Conservation (phyloP, 2,329 filamentous ascomycete genomes). For the Ramularia endophylla region DNA sequence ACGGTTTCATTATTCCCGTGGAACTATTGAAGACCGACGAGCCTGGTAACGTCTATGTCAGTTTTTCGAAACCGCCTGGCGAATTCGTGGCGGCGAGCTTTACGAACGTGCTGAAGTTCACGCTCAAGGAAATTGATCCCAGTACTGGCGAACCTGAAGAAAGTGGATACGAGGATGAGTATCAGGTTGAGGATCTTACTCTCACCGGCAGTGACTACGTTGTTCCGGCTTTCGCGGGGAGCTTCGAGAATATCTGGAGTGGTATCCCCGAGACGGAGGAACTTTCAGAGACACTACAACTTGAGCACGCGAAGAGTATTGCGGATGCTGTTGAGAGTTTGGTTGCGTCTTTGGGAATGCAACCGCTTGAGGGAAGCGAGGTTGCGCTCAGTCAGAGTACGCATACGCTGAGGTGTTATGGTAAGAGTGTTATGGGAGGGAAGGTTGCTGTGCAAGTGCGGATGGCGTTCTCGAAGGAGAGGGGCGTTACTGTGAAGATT, state of each 20-base stretch:
- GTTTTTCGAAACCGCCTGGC: conserved; percentile 77
- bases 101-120: conserved; percentile 92
- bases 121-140: conserved; percentile 95
- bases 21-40: conserved; percentile 77
- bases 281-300: conserved; percentile 82
- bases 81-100: conserved; percentile 75
- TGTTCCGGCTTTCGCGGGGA: conserved; percentile 85
- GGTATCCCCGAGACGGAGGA: conserved; percentile 68
- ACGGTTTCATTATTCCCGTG: conserved; percentile 80
- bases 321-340: conserved; percentile 93
- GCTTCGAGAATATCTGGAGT: conserved; percentile 95
- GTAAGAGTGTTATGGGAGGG: conserved; percentile 88
- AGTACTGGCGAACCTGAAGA: conserved; percentile 90
- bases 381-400: conserved; percentile 82
- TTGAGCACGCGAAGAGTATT: conserved; percentile 86
- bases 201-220: conserved; percentile 90
- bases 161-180: conserved; percentile 91
- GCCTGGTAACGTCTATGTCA: conserved; percentile 90
- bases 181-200: conserved; percentile 91
- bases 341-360: conserved; percentile 76
- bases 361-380: conserved; percentile 91
- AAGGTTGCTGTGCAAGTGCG: conserved; percentile 80
- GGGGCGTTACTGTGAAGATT: conserved; percentile 93
- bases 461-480: conserved; percentile 92
- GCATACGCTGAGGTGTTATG: conserved; percentile 91